Evolutionary conservation across 768 basidiomycete species (phyloP).

Genomic region (Fibroporia radiculosa): DNA sequence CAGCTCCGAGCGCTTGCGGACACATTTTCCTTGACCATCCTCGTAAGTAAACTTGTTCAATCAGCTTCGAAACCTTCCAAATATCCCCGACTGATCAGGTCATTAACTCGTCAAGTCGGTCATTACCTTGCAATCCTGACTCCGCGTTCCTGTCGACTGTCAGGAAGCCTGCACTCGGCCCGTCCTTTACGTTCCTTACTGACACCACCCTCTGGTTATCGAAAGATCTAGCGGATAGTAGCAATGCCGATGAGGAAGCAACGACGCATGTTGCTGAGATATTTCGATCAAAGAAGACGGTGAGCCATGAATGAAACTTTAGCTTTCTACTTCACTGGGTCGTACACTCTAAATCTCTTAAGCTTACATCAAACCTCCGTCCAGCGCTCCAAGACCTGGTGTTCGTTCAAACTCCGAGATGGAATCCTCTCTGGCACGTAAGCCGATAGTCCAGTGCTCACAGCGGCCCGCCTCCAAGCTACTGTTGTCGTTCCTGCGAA

Average conservation of each 20-base stretch:
- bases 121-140: slow-evolving; percentile 23
- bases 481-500: not conserved
- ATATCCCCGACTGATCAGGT: slow-evolving; percentile 33
- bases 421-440: slow-evolving; percentile 7
- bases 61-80: not conserved
- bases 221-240: slow-evolving; percentile 3
- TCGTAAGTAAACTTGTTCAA: slow-evolving; percentile 35
- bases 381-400: slow-evolving; percentile 32
- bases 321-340: not conserved
- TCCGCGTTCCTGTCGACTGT: slow-evolving; percentile 28
- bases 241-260: slow-evolving; percentile 1
- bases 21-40: slow-evolving; percentile 34
- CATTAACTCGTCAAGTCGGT: slow-evolving; percentile 47
- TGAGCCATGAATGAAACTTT: slow-evolving; percentile 2
- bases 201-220: slow-evolving; percentile 73
- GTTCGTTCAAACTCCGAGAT: slow-evolving; percentile 25
- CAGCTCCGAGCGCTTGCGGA: slow-evolving; percentile 47
- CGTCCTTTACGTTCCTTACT: slow-evolving; percentile 64
- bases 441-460: not conserved
- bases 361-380: no score
- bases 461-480: not conserved
- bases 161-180: slow-evolving; percentile 67
- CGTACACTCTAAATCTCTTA: not conserved
- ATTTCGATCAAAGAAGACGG: slow-evolving; percentile 22
- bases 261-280: slow-evolving; percentile 17